A percentile compares a stretch with the other conserved stretches of the same genome.
phyloP scores from a whole-genome alignment of 202 grass and related monocot species.

The Brachypodium distachyon region DNA sequence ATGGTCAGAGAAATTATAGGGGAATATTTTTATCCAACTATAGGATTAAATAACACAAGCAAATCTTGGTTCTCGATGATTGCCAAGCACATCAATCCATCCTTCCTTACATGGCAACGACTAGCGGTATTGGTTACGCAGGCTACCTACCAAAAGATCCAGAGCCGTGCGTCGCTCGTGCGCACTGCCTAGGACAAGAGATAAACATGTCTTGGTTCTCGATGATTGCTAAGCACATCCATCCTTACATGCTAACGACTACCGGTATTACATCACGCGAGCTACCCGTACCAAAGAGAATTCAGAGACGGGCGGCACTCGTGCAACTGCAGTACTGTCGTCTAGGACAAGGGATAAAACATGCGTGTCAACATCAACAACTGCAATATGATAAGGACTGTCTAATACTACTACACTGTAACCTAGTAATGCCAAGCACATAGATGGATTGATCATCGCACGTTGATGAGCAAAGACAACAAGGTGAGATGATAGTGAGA shows the following conservation, averaged over 20 bases:
- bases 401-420: too few species aligned
- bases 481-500: not conserved
- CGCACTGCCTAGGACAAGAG: not conserved
- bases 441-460: not conserved
- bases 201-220: not conserved
- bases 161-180: not conserved
- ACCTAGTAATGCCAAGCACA: slow-evolving; percentile 28
- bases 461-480: slow-evolving; percentile 10
- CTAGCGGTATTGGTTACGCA: not conserved
- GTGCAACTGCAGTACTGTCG: not conserved
- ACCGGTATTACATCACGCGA: too few species aligned
- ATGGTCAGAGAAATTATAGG: not conserved
- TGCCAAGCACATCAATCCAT: slow-evolving; percentile 6
- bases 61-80: slow-evolving; percentile 21
- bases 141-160: not conserved
- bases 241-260: slow-evolving; percentile 26
- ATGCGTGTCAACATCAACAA: slow-evolving; percentile 6
- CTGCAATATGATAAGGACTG: not conserved
- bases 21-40: not conserved
- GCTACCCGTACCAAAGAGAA: too few species aligned
- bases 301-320: slow-evolving; percentile 6
- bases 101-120: slow-evolving; percentile 28
- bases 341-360: not conserved
- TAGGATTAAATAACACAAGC: not conserved
- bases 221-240: slow-evolving; percentile 17